A percentile compares a stretch with the other conserved stretches of the same genome.
These are phyloP conservation scores for Sherardia arvensis DNA, from an alignment of 257 asterid species.

Conservation along the genomic window DNA sequence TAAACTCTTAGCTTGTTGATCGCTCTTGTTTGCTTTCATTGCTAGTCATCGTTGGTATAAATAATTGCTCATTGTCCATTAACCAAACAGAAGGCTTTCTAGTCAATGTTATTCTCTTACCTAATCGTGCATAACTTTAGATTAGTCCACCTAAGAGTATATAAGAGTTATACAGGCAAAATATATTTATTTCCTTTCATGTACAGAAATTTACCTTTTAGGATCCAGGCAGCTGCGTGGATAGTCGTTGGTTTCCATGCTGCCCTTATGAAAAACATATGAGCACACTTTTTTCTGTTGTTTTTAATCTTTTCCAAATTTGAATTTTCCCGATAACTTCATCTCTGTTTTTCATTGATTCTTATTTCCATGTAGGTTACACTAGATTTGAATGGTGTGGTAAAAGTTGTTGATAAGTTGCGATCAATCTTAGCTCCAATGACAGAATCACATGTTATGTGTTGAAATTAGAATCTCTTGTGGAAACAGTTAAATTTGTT, in stretches of 20 bases:
- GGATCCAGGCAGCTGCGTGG: not conserved
- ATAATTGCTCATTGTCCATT: no score
- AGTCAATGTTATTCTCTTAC: no score
- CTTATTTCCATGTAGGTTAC: slow-evolving; percentile 48
- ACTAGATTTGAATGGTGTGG: slow-evolving; percentile 76
- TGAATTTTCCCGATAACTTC: not conserved
- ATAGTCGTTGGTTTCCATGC: not conserved
- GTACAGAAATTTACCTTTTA: not conserved
- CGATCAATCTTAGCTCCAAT: slow-evolving; percentile 40
- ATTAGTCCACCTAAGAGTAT: not conserved
- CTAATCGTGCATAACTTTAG: not conserved
- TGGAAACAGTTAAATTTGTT: not conserved
- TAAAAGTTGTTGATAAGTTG: slow-evolving; percentile 73
- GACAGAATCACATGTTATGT: not conserved
- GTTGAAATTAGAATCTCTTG: not conserved
- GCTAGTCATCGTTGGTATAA: no score
- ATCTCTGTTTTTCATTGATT: slow-evolving; percentile 5
- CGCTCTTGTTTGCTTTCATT: not conserved
- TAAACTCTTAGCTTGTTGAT: not conserved
- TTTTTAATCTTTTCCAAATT: no score
- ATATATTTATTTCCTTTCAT: no score
- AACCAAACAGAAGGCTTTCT: no score
- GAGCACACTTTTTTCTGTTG: not conserved
- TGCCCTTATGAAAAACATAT: not conserved
- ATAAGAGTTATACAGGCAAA: not conserved